Base-by-base conservation (phyloP, 768 basidiomycete genomes). In the Gautieria morchelliformis region DNA sequence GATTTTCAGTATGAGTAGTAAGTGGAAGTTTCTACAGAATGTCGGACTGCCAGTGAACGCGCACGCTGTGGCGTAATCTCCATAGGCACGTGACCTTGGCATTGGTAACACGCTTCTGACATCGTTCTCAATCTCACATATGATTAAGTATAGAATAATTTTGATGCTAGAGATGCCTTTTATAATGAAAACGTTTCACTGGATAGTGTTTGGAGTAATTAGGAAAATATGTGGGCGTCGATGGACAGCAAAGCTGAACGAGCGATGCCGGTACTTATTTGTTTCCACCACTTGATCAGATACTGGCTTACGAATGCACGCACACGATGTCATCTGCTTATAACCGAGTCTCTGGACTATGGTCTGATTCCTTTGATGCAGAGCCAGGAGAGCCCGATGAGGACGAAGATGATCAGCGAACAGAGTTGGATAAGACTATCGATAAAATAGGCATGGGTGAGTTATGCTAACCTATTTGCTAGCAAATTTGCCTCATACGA, bases 381-480 rank as follows among this genome's bases (percentile, higher is more conserved):
- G 45, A 48, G 12, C 5, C 30, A n/a, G n/a, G 24, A n/a, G 62
- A 65, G 30, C 58, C 59, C 49, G 24, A 60, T 71, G 60, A 59
- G 53, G 44, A 58, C 41, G 64, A 62, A 24, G 44, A 63, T 30
- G 73, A 72, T 55, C 62, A 56, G 27, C 64, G 74, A 32, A 73
- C 72, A 0, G 73, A 74, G 63, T 75, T 94, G 27, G 92, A 94
- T 71, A 86, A 75, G 65, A 93, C 92, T 1, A 91, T 94, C 69
- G 90, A 93, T 66, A 78, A 83, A 41, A 93, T 94, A 65, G 92
- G 91, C 30, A 90, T 95, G 91, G 91, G 89, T 67, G 58, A 54
- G 76, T 66, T 27, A 5, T 30, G 33, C 58, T 20, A 32, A 27
- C 32, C 30, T 30, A 41, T 48, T 19, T 24, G 8, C 8, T 33